A percentile compares a stretch with the other conserved stretches of the same genome.
Evolutionary conservation across 805 yeast genomes (phyloP).

Genomic region (Starmerella floris): DNA sequence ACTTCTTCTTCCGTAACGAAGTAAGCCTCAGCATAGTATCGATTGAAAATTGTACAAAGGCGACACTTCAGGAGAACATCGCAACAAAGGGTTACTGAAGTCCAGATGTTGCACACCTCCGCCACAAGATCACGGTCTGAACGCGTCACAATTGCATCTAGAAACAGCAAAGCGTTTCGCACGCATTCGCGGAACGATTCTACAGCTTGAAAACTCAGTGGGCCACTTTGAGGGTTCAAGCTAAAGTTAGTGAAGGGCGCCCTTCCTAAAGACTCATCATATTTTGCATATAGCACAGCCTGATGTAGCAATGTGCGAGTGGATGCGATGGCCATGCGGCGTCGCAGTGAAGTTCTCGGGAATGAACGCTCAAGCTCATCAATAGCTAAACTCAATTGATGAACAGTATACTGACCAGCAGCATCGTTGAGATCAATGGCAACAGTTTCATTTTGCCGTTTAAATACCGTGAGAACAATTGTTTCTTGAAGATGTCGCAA

Average conservation of each 20-base stretch:
- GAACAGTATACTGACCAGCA: constrained; percentile 32
- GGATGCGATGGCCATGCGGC: constrained; percentile 34
- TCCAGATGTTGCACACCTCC: constrained; percentile 33
- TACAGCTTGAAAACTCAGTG: constrained; percentile 21
- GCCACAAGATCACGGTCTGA: constrained; percentile 37
- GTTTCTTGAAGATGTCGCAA: constrained; percentile 45
- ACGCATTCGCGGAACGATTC: constrained; percentile 23
- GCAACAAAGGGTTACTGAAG: constrained; percentile 23
- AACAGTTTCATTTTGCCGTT: constrained; percentile 32
- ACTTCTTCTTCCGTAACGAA: constrained; percentile 20
- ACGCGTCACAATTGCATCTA: constrained; percentile 17
- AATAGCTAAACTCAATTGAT: constrained; percentile 40
- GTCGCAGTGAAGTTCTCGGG: not conserved
- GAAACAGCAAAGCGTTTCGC: constrained; percentile 16
- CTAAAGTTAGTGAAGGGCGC: constrained; percentile 29
- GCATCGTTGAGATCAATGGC: constrained; percentile 28
- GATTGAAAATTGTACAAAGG: constrained; percentile 22
- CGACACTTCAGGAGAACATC: constrained; percentile 26
- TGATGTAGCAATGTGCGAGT: constrained; percentile 37
- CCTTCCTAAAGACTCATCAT: constrained; percentile 22
- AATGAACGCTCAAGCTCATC: constrained; percentile 27
- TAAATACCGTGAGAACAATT: constrained; percentile 29
- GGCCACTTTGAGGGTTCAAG: constrained; percentile 18
- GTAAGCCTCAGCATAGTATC: constrained; percentile 21
- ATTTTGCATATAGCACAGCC: constrained; percentile 22